Evolutionary conservation across 495 filamentous ascomycete species (phyloP), one percentile per base, ranked within the genome.

Genomic region (Clohesyomyces aquaticus): DNA sequence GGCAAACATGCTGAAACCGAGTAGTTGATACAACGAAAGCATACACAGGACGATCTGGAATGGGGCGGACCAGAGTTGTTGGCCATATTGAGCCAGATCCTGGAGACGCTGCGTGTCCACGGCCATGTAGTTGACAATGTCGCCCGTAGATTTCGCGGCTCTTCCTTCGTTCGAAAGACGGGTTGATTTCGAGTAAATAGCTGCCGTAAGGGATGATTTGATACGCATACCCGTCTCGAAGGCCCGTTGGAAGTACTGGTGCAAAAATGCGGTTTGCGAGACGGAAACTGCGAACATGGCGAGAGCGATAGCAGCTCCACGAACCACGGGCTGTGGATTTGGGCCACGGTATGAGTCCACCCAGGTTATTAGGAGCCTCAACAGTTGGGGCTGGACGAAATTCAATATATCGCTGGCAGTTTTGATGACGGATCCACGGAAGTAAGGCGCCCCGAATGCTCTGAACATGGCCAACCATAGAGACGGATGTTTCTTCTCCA

Each of bases 121-220:
- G 23, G 95, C 94, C 91, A 98, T 98, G 73, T 95, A 91, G 69
- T 98, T 99, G 67, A 99, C 95, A 75, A 98, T 97, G 74, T 99
- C 95, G 49, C 95, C 95, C 1, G 95, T 98, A 2, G 91, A 91
- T 77, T 98, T 96, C 22, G 85, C 71, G n/a, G 89, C 82, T 43
- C 93, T 83, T 16, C 93, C 95, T 77, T 99, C 95, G 69, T 95
- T 97, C 0, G 92, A 96, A 11, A 99, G 81, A 53, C 83, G 88
- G 72, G 96, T 81, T 0, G 91, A 87, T 76, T 99, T 99, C 45
- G 87, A 82, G 71, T 97, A 99, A 61, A 98, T 97, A 55, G 93
- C 83, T 0, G 92, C 88, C 10, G 91, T 95, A 68, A 99, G 72
- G 21, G 90, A 82, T 27, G 91, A 89, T 76, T 95, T 96, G 75